Percentiles rank a stretch among this genome's conserved stretches.
Conservation (phyloP, 345 rosid genomes). For the Punica granatum region DNA sequence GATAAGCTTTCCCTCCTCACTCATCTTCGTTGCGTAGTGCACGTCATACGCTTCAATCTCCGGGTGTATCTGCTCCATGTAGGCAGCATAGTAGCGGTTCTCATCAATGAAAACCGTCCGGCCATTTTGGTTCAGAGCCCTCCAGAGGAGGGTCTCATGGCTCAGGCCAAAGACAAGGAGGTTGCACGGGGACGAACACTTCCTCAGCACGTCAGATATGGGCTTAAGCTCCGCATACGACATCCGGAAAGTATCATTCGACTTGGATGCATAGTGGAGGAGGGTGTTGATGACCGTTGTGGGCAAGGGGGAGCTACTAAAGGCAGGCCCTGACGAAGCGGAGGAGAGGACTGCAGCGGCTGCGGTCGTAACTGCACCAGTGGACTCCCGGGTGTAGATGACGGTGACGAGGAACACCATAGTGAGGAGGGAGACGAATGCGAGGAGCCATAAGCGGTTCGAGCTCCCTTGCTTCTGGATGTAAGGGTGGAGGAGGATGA, state of each 20-base stretch:
- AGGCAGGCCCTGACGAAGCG: slow-evolving; percentile 17
- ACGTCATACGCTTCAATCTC: slow-evolving; percentile 87
- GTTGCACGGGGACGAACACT: slow-evolving; percentile 83
- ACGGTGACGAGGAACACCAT: slow-evolving; percentile 73
- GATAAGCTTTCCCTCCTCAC: slow-evolving; percentile 50
- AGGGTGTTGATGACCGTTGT: slow-evolving; percentile 67
- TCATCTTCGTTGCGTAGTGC: slow-evolving; percentile 75
- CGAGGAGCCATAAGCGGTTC: slow-evolving; percentile 81
- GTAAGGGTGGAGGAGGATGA: slow-evolving; percentile 88
- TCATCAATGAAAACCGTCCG: slow-evolving; percentile 83
- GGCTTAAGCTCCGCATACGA: slow-evolving; percentile 64
- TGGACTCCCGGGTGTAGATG: slow-evolving; percentile 61
- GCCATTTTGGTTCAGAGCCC: slow-evolving; percentile 76
- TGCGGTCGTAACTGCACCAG: slow-evolving; percentile 17
- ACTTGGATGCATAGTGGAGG: slow-evolving; percentile 70
- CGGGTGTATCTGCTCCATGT: slow-evolving; percentile 74
- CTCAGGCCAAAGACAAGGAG: slow-evolving; percentile 81
- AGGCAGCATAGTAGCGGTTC: slow-evolving; percentile 83
- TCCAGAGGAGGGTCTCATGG: slow-evolving; percentile 86
- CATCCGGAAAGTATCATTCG: slow-evolving; percentile 83
- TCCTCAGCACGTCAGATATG: slow-evolving; percentile 73
- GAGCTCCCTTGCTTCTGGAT: slow-evolving; percentile 85
- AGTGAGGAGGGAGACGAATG: slow-evolving; percentile 70
- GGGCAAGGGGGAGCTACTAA: slow-evolving; percentile 36
- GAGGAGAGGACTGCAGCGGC: slow-evolving; percentile 15